Base-by-base conservation (phyloP, 495 filamentous ascomycete genomes). In the Aspergillus bridgeri region DNA sequence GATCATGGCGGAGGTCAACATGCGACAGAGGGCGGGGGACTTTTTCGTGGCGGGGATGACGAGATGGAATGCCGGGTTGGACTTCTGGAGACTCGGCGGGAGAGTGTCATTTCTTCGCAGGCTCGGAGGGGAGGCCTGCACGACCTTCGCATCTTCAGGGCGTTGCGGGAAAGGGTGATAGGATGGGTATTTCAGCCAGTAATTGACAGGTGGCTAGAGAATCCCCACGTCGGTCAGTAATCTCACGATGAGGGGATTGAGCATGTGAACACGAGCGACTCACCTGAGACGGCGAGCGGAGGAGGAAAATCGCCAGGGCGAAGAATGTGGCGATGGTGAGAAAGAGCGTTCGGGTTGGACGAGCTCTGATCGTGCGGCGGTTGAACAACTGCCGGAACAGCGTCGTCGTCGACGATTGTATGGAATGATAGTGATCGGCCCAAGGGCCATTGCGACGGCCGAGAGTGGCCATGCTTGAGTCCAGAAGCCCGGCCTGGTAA, bases 51-150 rank as follows among this genome's bases (percentile, higher is more conserved):
- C 78, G 18, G 83, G 81, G 19, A 88, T 66, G 29, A 88, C 68
- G 42, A 89, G 72, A 65, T 89, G 86, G 57, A 88, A 83, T n/a
- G 76, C 76, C 0, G 80, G 77, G 44, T 73, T 79, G n/a, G 64
- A 68, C 56, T 81, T 82, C 48, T 71, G 65, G 7, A 76, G 60
- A 38, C 70, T 71, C 25, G 62, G 51, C 8, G 75, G 75, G 17
- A 75, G 64, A 23, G 64, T 68, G 25, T 62, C 58, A 53, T 72
- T 72, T 42, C 58, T 51, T 27, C 57, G 49, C 54, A 67, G 22
- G 23, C 64, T 46, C 25, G 54, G 51, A 23, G 57, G 58, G 22
- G 44, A 61, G 24, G 65, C 54, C 29, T 66, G 60, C 53, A 69
- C 54, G 50, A 77, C 69, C 55, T 61, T 59, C 29, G 68, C 65